Percentiles rank a stretch among this genome's conserved stretches.
Conservation (phyloP, 495 filamentous ascomycete species). For the Ascobolus immersus region DNA sequence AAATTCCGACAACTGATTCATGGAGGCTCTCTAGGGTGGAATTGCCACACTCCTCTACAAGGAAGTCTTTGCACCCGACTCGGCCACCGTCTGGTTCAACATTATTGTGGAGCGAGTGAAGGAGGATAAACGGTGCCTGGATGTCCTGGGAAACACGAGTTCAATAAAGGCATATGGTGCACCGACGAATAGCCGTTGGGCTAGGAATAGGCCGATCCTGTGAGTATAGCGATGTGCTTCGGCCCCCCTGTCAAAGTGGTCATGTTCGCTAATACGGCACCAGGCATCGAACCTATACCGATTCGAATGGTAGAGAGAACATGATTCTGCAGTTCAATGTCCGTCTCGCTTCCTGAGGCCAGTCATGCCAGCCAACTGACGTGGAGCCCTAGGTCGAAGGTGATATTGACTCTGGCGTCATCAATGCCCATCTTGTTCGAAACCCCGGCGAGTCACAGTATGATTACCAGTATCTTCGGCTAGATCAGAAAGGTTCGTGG, state of each 20-base stretch:
- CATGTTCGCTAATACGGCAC: neutral
- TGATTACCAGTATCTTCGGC: conserved; percentile 51
- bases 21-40: conserved; percentile 30
- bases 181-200: conserved; percentile 57
- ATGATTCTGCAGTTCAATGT: conserved; percentile 74
- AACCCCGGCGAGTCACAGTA: conserved; percentile 35
- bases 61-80: conserved; percentile 69
- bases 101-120: conserved; percentile 58
- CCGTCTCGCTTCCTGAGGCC: conserved; percentile 8
- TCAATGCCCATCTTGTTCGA: conserved; percentile 53
- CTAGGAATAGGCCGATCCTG: conserved; percentile 61
- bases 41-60: conserved; percentile 55
- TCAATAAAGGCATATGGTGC: conserved; percentile 71
- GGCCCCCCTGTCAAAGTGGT: neutral
- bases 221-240: conserved; percentile 19
- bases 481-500: conserved; percentile 44
- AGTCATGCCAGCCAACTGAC: neutral
- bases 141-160: conserved; percentile 47
- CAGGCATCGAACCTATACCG: conserved; percentile 40
- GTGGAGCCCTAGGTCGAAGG: conserved; percentile 42
- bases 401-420: conserved; percentile 44
- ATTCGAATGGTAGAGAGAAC: conserved; percentile 54
- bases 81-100: conserved; percentile 70
- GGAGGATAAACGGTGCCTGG: conserved; percentile 38
- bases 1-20: conserved; percentile 4